These are phyloP conservation scores for Raphanus raphanistrum DNA, from an alignment of 345 rosid genomes.

Conservation along the genomic window DNA sequence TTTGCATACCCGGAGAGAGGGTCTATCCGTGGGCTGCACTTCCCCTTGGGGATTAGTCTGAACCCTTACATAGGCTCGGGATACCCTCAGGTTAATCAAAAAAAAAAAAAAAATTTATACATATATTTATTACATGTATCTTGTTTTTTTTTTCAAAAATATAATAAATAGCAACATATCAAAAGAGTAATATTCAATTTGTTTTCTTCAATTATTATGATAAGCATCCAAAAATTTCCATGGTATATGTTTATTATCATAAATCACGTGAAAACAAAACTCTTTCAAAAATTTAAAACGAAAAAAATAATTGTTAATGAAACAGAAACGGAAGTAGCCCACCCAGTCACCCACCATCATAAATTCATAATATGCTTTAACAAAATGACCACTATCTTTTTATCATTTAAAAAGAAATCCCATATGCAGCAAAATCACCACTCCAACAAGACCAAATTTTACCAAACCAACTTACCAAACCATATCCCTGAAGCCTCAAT, in stretches of 20 bases:
- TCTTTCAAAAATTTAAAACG: not conserved
- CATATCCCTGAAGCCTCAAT: constrained; percentile 24
- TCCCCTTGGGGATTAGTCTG: no score
- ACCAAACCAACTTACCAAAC: constrained; percentile 35
- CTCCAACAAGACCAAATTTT: constrained; percentile 21
- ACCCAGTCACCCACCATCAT: constrained; percentile 40
- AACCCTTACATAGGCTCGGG: no score
- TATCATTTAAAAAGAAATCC: not conserved
- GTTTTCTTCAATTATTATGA: not conserved
- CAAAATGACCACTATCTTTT: constrained; percentile 23
- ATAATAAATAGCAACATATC: not conserved
- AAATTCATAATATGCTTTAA: constrained; percentile 28
- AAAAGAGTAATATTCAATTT: not conserved
- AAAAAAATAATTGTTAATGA: not conserved
- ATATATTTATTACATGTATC: not conserved
- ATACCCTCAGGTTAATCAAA: no score
- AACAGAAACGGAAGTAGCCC: constrained; percentile 21
- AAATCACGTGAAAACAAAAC: not conserved
- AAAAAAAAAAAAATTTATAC: no score
- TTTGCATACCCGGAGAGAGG: no score
- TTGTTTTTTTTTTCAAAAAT: not conserved
- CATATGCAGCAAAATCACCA: constrained; percentile 23
- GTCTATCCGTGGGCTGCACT: no score
- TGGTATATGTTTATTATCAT: not conserved
- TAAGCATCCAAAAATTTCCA: not conserved